A percentile compares a stretch with the other conserved stretches of the same genome.
These are phyloP conservation scores for Leccinum subtestaceum DNA, from an alignment of 768 basidiomycete species.

Conservation along the genomic window DNA sequence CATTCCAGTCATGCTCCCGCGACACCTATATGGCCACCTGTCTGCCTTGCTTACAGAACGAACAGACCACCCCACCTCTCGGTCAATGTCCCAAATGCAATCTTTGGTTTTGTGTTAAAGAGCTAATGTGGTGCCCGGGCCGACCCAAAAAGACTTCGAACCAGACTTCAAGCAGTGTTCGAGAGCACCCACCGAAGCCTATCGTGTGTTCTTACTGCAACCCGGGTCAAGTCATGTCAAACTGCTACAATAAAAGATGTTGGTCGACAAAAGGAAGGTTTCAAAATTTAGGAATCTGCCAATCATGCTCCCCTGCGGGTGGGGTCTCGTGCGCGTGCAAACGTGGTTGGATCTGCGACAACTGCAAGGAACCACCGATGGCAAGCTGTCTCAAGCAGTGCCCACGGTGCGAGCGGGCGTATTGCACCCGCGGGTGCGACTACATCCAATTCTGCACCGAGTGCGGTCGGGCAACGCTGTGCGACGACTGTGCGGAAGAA, in stretches of 20 bases:
- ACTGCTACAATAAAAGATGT: slow-evolving; percentile 12
- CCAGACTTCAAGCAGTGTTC: not conserved
- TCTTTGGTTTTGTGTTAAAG: slow-evolving; percentile 20
- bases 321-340: slow-evolving; percentile 23
- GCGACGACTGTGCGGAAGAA: not conserved
- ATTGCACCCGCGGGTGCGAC: slow-evolving; percentile 17
- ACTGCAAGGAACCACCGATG: slow-evolving; percentile 14
- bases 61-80: no score
- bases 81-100: slow-evolving; percentile 12
- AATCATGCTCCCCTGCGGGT: slow-evolving; percentile 15
- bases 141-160: slow-evolving; percentile 11
- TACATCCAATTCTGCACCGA: slow-evolving; percentile 23
- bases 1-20: no score
- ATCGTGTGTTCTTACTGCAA: slow-evolving; percentile 17
- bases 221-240: not conserved
- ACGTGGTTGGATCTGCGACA: slow-evolving; percentile 22
- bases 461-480: slow-evolving; percentile 20
- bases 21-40: no score
- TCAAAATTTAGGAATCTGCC: slow-evolving; percentile 9
- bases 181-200: slow-evolving; percentile 13
- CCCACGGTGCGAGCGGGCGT: slow-evolving; percentile 15
- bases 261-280: slow-evolving; percentile 14
- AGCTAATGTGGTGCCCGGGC: slow-evolving; percentile 24
- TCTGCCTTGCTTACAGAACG: no score
- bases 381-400: slow-evolving; percentile 14